A percentile compares a stretch with the other conserved stretches of the same genome.
Conservation (phyloP, 2,329 filamentous ascomycete genomes). For the Epichloe sp. region DNA sequence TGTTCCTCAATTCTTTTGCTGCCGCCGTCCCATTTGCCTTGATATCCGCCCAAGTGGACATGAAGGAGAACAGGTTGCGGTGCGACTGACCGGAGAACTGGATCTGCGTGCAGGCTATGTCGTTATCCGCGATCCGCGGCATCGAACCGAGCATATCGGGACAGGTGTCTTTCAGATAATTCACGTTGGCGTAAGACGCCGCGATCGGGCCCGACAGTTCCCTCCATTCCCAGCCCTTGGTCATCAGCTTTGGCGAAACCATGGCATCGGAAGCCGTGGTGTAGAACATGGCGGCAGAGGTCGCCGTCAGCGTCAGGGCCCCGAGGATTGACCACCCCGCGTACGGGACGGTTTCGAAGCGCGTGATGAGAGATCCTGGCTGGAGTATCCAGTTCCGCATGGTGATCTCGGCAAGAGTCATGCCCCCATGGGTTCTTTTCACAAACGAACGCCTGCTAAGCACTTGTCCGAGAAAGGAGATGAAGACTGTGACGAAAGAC, state of each 20-base stretch:
- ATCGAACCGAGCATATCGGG: constrained; percentile 41
- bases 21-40: constrained; percentile 29
- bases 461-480: constrained; percentile 62
- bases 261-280: constrained; percentile 65
- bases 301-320: constrained; percentile 45
- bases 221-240: constrained; percentile 35
- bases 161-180: constrained; percentile 43
- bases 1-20: constrained; percentile 24
- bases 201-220: constrained; percentile 43
- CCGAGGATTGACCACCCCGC: constrained; percentile 53
- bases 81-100: constrained; percentile 58
- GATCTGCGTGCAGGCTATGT: constrained; percentile 50
- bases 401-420: constrained; percentile 63
- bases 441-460: constrained; percentile 56
- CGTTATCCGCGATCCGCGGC: constrained; percentile 27
- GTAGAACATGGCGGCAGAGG: constrained; percentile 57
- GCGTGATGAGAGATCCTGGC: constrained; percentile 59
- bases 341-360: constrained; percentile 51
- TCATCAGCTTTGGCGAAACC: constrained; percentile 58
- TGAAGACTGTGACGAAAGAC: constrained; percentile 65
- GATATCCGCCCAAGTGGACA: constrained; percentile 39
- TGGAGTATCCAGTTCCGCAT: constrained; percentile 67
- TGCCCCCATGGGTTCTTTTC: constrained; percentile 47
- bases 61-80: constrained; percentile 54
- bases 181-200: constrained; percentile 49